Conservation (phyloP, 2,329 filamentous ascomycete genomes). For the Fusarium pilosicola region DNA sequence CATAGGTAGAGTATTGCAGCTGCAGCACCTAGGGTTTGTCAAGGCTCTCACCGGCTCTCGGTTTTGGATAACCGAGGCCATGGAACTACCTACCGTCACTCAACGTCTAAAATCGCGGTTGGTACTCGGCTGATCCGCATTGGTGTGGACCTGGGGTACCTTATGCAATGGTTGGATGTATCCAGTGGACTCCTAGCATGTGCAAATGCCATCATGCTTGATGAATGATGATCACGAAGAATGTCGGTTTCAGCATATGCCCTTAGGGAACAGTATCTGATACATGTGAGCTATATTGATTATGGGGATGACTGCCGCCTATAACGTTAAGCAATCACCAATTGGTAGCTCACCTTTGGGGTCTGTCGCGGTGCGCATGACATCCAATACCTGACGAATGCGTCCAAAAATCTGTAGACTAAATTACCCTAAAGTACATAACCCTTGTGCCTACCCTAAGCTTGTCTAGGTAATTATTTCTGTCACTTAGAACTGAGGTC, state of each 20-base stretch:
- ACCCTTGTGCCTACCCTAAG: not conserved
- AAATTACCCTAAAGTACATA: not conserved
- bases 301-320: too few species aligned
- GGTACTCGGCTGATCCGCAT: constrained; percentile 31
- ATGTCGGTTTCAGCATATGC: not conserved
- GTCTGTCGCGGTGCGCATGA: not conserved
- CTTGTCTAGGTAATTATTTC: not conserved
- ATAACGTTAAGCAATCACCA: not conserved
- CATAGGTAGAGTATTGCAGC: not conserved
- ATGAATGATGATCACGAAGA: not conserved
- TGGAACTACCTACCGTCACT: not conserved
- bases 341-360: too few species aligned
- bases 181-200: constrained; percentile 16
- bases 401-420: not conserved
- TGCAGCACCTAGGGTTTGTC: not conserved
- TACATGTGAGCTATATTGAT: not conserved
- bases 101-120: constrained; percentile 14
- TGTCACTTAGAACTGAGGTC: not conserved
- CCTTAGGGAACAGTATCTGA: not conserved
- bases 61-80: constrained; percentile 42
- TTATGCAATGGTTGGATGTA: not conserved
- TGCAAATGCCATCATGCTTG: constrained; percentile 29
- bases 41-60: constrained; percentile 32
- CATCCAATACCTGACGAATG: not conserved
- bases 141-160: constrained; percentile 24